Evolutionary conservation across 768 basidiomycete species (phyloP), one percentile per base, ranked within the genome.

Genomic region (Dentipellis sp.): DNA sequence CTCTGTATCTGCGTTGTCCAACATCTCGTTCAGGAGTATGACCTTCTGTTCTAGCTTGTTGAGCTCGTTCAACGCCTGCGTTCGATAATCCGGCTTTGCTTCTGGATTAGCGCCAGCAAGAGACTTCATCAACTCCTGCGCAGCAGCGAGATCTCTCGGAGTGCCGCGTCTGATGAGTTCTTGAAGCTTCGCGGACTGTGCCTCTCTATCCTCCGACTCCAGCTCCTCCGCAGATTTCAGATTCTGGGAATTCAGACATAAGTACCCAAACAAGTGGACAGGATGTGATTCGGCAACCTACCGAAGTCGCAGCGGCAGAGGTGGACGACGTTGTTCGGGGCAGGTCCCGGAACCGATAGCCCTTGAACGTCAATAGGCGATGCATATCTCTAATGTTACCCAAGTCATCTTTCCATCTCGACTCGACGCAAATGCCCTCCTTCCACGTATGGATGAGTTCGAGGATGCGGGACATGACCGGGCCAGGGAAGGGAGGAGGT

Each of bases 371-470:
- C 62, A 99, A 69, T 54, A 99, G 69, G 21, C 95, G 75, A 69
- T 97, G 91, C 97, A 99, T 99, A 72, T 99, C 97, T 62, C 95
- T 72, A 57, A 99, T 97, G 65, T 98, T 97, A 9, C 91, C 91
- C 49, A 99, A 74, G 70, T 98, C 95, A 57, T 98, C 97, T 67
- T 91, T 92, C 84, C 92, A 94, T 67, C 94, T 83, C 48, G 88
- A 90, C 35, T 89, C 86, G 0, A 75, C 66, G 66, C 95, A 98
- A 47, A 99, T 89, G 2, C 86, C 86, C 66, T 94, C 91, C 73
- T 94, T 97, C 97, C 97, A 99, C 50, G 78, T 75, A 61, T 95
- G 82, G 42, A 99, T 94, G 59, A 95, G 77, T 63, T 97, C 94
- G 39, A 99, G 75, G 61, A 97, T 94, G 58, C 90, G 82, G 1